Evolutionary conservation across 2,329 filamentous ascomycete species (phyloP).

Genomic region (Phyllosticta capitalensis): DNA sequence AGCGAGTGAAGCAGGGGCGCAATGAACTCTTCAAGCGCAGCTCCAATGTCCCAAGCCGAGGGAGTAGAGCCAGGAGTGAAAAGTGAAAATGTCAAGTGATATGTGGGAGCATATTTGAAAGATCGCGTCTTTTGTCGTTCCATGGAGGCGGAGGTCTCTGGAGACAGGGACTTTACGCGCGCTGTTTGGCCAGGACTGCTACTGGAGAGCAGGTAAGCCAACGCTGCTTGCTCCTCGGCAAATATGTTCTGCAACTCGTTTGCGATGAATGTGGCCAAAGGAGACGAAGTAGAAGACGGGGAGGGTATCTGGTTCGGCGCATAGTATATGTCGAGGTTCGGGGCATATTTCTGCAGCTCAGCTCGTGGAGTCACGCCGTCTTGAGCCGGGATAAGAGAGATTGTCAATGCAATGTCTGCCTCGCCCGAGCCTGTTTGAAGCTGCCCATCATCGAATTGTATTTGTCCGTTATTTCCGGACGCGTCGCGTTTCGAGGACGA

Average conservation of each 20-base stretch:
- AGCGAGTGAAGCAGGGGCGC: slow-evolving; percentile 71
- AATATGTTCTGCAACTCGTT: slow-evolving; percentile 69
- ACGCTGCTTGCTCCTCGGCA: slow-evolving; percentile 77
- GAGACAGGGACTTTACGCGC: slow-evolving; percentile 44
- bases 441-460: not conserved
- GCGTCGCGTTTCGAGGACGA: slow-evolving; percentile 22
- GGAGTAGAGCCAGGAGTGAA: slow-evolving; percentile 73
- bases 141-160: slow-evolving; percentile 43
- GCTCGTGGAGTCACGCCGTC: slow-evolving; percentile 44
- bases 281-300: slow-evolving; percentile 58
- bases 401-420: slow-evolving; percentile 52
- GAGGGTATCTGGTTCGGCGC: slow-evolving; percentile 58
- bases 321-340: slow-evolving; percentile 70
- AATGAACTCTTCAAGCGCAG: slow-evolving; percentile 71
- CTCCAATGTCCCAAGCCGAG: slow-evolving; percentile 84
- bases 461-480: slow-evolving; percentile 20
- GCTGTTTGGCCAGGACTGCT: slow-evolving; percentile 31
- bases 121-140: slow-evolving; percentile 66
- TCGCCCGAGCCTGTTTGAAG: slow-evolving; percentile 20
- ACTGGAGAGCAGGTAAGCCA: slow-evolving; percentile 41
- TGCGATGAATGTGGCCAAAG: slow-evolving; percentile 68
- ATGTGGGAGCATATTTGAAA: slow-evolving; percentile 84
- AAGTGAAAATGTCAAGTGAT: slow-evolving; percentile 90
- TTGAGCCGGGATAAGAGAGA: slow-evolving; percentile 59
- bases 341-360: slow-evolving; percentile 57